Evolutionary conservation across 2,329 filamentous ascomycete species (phyloP), one percentile per base, ranked within the genome.

Genomic region (Fusarium buxicola): DNA sequence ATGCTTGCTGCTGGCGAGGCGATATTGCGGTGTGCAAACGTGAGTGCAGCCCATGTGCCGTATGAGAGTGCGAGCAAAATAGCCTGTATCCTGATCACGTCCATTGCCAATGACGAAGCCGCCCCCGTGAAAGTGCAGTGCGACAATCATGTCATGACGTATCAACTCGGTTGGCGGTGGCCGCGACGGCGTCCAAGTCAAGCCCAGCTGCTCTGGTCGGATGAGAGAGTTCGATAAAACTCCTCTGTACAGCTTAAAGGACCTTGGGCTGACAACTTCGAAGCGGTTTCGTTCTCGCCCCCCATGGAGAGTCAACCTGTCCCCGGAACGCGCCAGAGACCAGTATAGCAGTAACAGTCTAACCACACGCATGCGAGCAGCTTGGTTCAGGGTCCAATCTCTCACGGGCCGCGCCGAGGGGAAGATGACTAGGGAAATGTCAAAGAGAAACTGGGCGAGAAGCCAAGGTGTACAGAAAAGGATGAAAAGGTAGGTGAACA

Each of bases 21-120:
- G 65, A 12, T 68, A 68, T 7, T 68, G 66, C 1, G 65, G 65
- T 2, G 65, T 53, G 44, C 65, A 68, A 8, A 68, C 65, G 30
- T 68, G 65, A 10, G 62, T 69, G 24, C 62, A 68, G 0, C 65
- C 65, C 55, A 65, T 62, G 5, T 59, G 32, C 24, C 36, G 44
- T 3, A 66, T 49, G 3, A 68, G 34, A 8, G 60, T 56, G 7
- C 16, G 51, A 1, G 65, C 55, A 8, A 68, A 25, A 8, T 39
- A 62, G 0, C 65, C 65, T 8, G 65, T 69, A 44, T 68, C 65
- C 30, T 64, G 52, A 16, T 68, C 65, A 1, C 65, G 65, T 1
- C 65, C 65, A 3, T 58, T 68, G 1, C 65, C 65, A 39, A 68
- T 69, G 1, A 66, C 65, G 7, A 49, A 68, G 2, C 46, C 65